phyloP scores from a whole-genome alignment of 1,284 basidiomycete genomes.

The Pseudozyma sp. region DNA sequence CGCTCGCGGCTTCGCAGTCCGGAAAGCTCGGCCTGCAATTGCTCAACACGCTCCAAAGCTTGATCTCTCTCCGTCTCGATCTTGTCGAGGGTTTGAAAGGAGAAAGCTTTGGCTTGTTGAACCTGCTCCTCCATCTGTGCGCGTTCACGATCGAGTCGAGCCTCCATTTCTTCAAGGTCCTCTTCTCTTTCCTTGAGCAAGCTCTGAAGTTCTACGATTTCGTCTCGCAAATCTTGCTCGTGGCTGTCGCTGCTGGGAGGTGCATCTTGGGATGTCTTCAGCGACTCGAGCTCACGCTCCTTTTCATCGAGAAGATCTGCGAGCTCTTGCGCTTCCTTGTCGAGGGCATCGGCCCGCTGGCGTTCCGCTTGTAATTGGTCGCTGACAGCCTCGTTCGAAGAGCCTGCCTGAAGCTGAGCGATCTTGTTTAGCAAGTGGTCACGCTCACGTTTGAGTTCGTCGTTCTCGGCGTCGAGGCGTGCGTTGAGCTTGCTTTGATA shows the following conservation, averaged over 20 bases:
- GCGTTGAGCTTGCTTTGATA: slow-evolving; percentile 54
- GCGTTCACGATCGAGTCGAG: slow-evolving; percentile 37
- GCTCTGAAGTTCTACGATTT: slow-evolving; percentile 36
- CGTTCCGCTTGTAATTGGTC: slow-evolving; percentile 28
- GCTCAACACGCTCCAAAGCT: slow-evolving; percentile 29
- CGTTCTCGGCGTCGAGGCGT: slow-evolving; percentile 50
- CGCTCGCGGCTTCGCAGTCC: slow-evolving; percentile 1
- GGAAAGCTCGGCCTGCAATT: slow-evolving; percentile 18
- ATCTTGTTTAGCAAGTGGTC: slow-evolving; percentile 35
- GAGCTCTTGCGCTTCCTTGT: slow-evolving; percentile 50
- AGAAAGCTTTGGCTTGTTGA: slow-evolving; percentile 49
- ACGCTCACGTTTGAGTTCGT: slow-evolving; percentile 45
- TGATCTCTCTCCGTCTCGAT: slow-evolving; percentile 45
- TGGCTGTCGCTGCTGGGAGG: slow-evolving; percentile 3
- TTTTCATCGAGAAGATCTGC: slow-evolving; percentile 48
- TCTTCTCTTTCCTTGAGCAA: slow-evolving; percentile 43
- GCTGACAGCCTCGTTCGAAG: slow-evolving; percentile 7
- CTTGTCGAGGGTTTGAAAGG: slow-evolving; percentile 45
- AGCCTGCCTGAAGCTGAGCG: slow-evolving; percentile 19
- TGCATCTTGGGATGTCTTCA: slow-evolving; percentile 4
- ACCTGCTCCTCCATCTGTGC: slow-evolving; percentile 48
- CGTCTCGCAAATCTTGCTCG: slow-evolving; percentile 17
- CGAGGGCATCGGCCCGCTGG: slow-evolving; percentile 36
- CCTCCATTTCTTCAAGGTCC: slow-evolving; percentile 40
- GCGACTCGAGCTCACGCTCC: slow-evolving; percentile 30